phyloP scores from a whole-genome alignment of 805 yeast genomes.

The Candida coquimbonensis region DNA sequence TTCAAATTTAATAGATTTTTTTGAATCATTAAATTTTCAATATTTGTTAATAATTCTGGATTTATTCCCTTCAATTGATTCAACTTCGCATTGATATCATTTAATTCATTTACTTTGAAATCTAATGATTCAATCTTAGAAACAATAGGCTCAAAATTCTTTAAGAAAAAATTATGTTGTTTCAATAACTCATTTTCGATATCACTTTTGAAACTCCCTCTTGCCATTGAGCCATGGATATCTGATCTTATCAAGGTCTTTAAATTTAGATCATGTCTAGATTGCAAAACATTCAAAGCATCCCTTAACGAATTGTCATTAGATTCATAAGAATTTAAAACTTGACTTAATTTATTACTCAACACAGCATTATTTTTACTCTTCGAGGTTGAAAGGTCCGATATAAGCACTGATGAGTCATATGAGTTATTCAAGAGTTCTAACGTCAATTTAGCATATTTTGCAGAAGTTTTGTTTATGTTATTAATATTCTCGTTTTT shows the following conservation, averaged over 20 bases:
- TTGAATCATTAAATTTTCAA: slow-evolving; percentile 15
- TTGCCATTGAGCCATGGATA: slow-evolving; percentile 49
- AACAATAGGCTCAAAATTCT: slow-evolving; percentile 37
- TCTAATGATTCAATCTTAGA: slow-evolving; percentile 31
- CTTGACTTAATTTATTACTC: slow-evolving; percentile 28
- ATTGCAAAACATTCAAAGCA: slow-evolving; percentile 27
- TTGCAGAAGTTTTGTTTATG: slow-evolving; percentile 29
- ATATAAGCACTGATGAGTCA: slow-evolving; percentile 4
- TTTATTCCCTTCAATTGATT: slow-evolving; percentile 10
- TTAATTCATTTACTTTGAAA: slow-evolving; percentile 14
- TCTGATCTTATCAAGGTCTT: slow-evolving; percentile 24
- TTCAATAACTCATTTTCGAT: slow-evolving; percentile 55
- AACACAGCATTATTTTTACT: slow-evolving; percentile 22
- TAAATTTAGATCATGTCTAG: slow-evolving; percentile 24
- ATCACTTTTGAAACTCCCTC: slow-evolving; percentile 53
- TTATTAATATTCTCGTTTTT: neutral
- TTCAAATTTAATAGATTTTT: slow-evolving; percentile 30
- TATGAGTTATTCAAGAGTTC: slow-evolving; percentile 26
- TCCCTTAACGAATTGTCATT: slow-evolving; percentile 27
- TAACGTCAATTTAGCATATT: slow-evolving; percentile 43
- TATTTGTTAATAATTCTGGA: slow-evolving; percentile 11
- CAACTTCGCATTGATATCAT: slow-evolving; percentile 9
- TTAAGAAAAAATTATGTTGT: slow-evolving; percentile 44
- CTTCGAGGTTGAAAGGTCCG: slow-evolving; percentile 8
- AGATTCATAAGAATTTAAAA: slow-evolving; percentile 27